A percentile compares a stretch with the other conserved stretches of the same genome.
These are phyloP conservation scores for Trichophyton verrucosum DNA, from an alignment of 2,329 filamentous ascomycete species.

Conservation along the genomic window DNA sequence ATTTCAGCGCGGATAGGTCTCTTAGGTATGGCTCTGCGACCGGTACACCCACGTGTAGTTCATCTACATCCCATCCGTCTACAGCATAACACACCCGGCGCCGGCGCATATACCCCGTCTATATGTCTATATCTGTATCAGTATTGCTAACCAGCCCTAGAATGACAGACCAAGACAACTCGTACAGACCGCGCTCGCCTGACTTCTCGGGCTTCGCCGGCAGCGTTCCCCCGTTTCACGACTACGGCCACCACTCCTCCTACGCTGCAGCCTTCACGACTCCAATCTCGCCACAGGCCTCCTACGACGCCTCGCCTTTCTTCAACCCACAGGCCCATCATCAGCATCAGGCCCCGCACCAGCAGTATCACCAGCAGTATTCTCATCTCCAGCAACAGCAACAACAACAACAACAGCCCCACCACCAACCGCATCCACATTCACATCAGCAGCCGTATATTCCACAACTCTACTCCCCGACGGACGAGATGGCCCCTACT, in stretches of 20 bases:
- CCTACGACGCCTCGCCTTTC: conserved; percentile 37
- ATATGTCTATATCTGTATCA: not conserved
- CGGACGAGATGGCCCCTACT: conserved; percentile 32
- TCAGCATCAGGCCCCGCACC: conserved; percentile 11
- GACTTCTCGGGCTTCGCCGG: conserved; percentile 37
- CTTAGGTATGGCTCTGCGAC: not conserved
- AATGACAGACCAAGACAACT: conserved; percentile 35
- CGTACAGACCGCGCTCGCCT: conserved; percentile 38
- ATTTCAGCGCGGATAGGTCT: not conserved
- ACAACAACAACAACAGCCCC: conserved; percentile 15
- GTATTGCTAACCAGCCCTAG: conserved; percentile 15
- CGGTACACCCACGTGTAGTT: too few relatives aligned
- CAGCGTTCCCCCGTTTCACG: conserved; percentile 26
- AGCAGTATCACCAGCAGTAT: conserved; percentile 9
- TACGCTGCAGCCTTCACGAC: conserved; percentile 19
- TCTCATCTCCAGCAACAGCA: conserved; percentile 16
- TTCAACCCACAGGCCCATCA: conserved; percentile 27
- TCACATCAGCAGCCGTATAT: conserved; percentile 15
- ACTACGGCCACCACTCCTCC: conserved; percentile 20
- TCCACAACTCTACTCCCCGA: conserved; percentile 18
- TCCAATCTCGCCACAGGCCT: conserved; percentile 28
- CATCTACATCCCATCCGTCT: not conserved
- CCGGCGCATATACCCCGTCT: not conserved
- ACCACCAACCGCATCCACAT: conserved; percentile 13
- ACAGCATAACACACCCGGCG: not conserved